Evolutionary conservation across 306 rosid species (phyloP).

Genomic region (Oemleria cerasiformis): DNA sequence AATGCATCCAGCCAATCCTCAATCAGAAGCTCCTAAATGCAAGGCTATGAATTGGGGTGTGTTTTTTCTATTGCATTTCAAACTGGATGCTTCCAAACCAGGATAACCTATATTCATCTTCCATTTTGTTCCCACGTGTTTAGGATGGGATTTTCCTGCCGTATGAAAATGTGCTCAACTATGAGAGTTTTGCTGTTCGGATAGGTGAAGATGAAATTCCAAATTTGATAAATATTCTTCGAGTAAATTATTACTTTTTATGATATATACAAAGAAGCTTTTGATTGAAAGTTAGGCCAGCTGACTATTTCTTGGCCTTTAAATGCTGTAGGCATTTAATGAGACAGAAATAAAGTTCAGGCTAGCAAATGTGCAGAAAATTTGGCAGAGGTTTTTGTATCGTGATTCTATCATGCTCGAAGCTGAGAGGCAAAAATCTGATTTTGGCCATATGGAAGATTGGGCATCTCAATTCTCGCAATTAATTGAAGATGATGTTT

Average conservation of each 20-base stretch:
- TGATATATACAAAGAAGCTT: conserved; percentile 8
- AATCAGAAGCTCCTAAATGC: too few relatives aligned
- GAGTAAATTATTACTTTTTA: conserved; percentile 36
- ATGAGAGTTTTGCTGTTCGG: conserved; percentile 84
- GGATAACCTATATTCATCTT: neutral
- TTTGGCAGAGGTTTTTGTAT: conserved; percentile 84
- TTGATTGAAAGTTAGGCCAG: conserved; percentile 4
- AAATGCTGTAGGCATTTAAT: conserved; percentile 55
- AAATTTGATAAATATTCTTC: conserved; percentile 62
- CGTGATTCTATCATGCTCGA: conserved; percentile 81
- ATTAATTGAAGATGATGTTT: conserved; percentile 60
- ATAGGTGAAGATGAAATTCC: conserved; percentile 73
- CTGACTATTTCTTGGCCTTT: conserved; percentile 26
- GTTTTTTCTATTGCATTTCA: neutral
- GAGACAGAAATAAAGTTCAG: conserved; percentile 70
- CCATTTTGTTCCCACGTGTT: conserved; percentile 24
- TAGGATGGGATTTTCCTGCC: conserved; percentile 93
- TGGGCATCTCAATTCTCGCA: conserved; percentile 67
- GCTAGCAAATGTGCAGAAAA: conserved; percentile 63
- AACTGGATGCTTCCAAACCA: neutral
- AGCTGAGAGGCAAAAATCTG: conserved; percentile 74
- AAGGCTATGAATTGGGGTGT: too few relatives aligned
- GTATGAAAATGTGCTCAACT: conserved; percentile 81
- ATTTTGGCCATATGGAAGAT: conserved; percentile 46
- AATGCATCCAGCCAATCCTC: too few relatives aligned